Conservation (phyloP, 306 rosid genomes). For the Prunus mume region DNA sequence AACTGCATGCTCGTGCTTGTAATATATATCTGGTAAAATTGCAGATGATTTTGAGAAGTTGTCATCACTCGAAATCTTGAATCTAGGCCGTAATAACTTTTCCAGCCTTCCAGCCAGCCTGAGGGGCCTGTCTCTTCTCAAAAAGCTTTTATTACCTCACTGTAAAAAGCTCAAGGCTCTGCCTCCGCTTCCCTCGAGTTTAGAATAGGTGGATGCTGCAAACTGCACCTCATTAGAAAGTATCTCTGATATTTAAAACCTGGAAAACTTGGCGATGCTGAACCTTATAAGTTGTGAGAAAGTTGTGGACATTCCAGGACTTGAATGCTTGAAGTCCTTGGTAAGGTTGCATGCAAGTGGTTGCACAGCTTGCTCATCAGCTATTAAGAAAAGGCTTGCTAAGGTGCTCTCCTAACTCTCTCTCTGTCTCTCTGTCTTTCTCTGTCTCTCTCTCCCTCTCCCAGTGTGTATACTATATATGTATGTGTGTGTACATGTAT, state of each 20-base stretch:
- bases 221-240: slow-evolving; percentile 46
- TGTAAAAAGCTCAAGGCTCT: slow-evolving; percentile 17
- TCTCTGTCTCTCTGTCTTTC: neutral
- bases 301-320: slow-evolving; percentile 57
- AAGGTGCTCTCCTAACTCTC: slow-evolving; percentile 35
- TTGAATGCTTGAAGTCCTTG: slow-evolving; percentile 62
- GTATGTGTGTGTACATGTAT: no score
- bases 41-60: slow-evolving; percentile 56
- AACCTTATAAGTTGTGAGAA: slow-evolving; percentile 53
- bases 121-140: slow-evolving; percentile 46
- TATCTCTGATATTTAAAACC: slow-evolving; percentile 45
- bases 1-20: slow-evolving; percentile 45
- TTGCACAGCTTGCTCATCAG: slow-evolving; percentile 46
- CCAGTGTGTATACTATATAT: no score
- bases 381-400: slow-evolving; percentile 40
- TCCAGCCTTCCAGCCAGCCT: slow-evolving; percentile 61
- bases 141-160: slow-evolving; percentile 27
- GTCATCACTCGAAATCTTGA: slow-evolving; percentile 39
- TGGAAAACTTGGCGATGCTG: slow-evolving; percentile 40
- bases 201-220: slow-evolving; percentile 38
- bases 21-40: slow-evolving; percentile 48
- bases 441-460: neutral
- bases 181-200: slow-evolving; percentile 68
- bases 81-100: slow-evolving; percentile 40
- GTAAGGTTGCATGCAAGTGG: slow-evolving; percentile 43